These are phyloP conservation scores for Trichoderma simmonsii DNA, from an alignment of 2,329 filamentous ascomycete genomes.

Conservation along the genomic window DNA sequence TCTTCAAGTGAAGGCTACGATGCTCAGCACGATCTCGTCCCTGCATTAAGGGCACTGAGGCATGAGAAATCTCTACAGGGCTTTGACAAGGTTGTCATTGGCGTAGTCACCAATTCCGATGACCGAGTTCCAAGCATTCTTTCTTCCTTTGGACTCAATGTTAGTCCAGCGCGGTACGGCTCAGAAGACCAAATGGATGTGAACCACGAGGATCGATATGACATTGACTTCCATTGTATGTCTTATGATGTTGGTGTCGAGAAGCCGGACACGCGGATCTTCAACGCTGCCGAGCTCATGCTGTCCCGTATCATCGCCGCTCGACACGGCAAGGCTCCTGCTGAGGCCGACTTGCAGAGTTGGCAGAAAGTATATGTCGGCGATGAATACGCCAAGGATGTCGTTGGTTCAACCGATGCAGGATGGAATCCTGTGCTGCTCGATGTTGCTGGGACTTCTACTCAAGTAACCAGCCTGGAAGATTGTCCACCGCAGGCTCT, in stretches of 20 bases:
- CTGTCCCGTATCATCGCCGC: constrained; percentile 31
- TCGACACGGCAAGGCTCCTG: constrained; percentile 13
- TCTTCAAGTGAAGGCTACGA: constrained; percentile 51
- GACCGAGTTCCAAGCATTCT: constrained; percentile 55
- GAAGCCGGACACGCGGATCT: constrained; percentile 57
- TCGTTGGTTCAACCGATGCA: constrained; percentile 40
- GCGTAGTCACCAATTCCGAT: constrained; percentile 63
- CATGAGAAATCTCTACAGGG: constrained; percentile 13
- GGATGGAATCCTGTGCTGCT: constrained; percentile 27
- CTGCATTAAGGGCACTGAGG: constrained; percentile 43
- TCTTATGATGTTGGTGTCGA: constrained; percentile 61
- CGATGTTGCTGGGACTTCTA: constrained; percentile 15
- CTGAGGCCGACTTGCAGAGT: constrained; percentile 23
- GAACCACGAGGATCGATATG: constrained; percentile 20
- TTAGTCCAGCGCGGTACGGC: constrained; percentile 38
- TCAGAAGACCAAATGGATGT: not conserved
- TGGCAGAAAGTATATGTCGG: constrained; percentile 52
- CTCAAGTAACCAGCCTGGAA: constrained; percentile 17
- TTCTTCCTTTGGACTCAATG: constrained; percentile 48
- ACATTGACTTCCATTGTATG: constrained; percentile 56
- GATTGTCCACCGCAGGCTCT: constrained; percentile 14
- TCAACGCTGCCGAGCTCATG: constrained; percentile 50
- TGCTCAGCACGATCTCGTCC: constrained; percentile 44
- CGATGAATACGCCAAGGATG: constrained; percentile 51
- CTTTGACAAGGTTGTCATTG: constrained; percentile 45